A percentile compares a stretch with the other conserved stretches of the same genome.
Evolutionary conservation across 2,329 filamentous ascomycete genomes (phyloP).

Genomic region (Colletotrichum musae): DNA sequence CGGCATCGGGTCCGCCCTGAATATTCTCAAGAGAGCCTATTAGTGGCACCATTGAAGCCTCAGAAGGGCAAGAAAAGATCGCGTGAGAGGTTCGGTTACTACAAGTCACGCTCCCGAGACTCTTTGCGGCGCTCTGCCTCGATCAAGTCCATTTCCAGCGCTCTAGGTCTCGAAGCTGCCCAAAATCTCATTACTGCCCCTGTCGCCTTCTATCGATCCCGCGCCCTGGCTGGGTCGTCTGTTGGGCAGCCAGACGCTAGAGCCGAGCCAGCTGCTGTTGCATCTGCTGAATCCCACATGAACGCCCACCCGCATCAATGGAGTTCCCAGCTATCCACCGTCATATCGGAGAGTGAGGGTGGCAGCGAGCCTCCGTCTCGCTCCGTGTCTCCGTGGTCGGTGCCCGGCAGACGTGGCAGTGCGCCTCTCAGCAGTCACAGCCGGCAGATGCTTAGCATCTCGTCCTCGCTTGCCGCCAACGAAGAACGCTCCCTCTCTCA

Average conservation of each 20-base stretch:
- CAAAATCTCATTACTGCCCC: constrained; percentile 56
- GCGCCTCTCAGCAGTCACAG: constrained; percentile 66
- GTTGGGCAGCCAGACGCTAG: constrained; percentile 49
- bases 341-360: constrained; percentile 73
- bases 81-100: constrained; percentile 64
- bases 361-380: constrained; percentile 65
- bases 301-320: constrained; percentile 69
- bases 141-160: constrained; percentile 68
- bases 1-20: constrained; percentile 54
- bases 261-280: constrained; percentile 41
- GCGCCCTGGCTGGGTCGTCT: constrained; percentile 48
- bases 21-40: constrained; percentile 74
- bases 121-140: constrained; percentile 66
- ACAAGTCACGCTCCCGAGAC: constrained; percentile 67
- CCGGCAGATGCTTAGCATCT: constrained; percentile 70
- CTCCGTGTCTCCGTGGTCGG: constrained; percentile 61
- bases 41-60: constrained; percentile 69
- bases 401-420: constrained; percentile 63
- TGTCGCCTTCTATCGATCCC: constrained; percentile 56
- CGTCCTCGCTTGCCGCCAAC: constrained; percentile 64
- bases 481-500: constrained; percentile 58
- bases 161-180: constrained; percentile 64
- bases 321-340: constrained; percentile 75
- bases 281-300: constrained; percentile 52
- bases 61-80: constrained; percentile 62